These are phyloP conservation scores for Oxytropis ochrocephala DNA, from an alignment of 306 rosid species.

Conservation along the genomic window DNA sequence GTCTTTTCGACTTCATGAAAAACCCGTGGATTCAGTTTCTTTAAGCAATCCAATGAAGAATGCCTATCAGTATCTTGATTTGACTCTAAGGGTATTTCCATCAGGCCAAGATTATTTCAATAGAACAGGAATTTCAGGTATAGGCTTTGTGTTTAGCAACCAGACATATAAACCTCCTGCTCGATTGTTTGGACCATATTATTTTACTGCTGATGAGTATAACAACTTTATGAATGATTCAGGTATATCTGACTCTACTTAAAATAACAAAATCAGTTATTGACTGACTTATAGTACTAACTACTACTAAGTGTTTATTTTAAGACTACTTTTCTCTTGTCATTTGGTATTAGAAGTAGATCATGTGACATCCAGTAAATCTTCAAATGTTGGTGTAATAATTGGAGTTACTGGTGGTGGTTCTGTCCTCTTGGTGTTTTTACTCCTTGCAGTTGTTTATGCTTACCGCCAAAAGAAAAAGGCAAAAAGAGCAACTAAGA, in stretches of 20 bases:
- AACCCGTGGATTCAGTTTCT: slow-evolving; percentile 48
- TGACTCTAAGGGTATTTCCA: slow-evolving; percentile 49
- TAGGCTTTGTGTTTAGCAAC: slow-evolving; percentile 46
- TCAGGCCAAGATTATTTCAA: slow-evolving; percentile 34
- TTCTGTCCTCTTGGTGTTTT: slow-evolving; percentile 35
- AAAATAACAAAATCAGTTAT: background rate
- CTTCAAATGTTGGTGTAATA: slow-evolving; percentile 32
- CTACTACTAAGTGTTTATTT: background rate
- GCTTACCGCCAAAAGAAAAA: slow-evolving; percentile 45
- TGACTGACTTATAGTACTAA: too few relatives aligned
- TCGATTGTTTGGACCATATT: slow-evolving; percentile 42
- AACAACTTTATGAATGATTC: background rate
- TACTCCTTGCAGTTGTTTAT: slow-evolving; percentile 43
- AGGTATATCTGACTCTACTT: slow-evolving; percentile 29
- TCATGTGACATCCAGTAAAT: slow-evolving; percentile 16
- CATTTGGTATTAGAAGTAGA: background rate
- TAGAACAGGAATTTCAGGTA: slow-evolving; percentile 25
- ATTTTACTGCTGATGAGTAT: slow-evolving; percentile 16
- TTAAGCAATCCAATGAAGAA: slow-evolving; percentile 24
- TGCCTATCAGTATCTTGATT: slow-evolving; percentile 25
- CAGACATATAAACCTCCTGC: slow-evolving; percentile 44
- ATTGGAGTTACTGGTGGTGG: slow-evolving; percentile 68
- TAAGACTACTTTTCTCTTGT: background rate
- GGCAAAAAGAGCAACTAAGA: slow-evolving; percentile 32
- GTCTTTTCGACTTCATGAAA: background rate